phyloP scores from a whole-genome alignment of 768 basidiomycete species.

The Amylocystis lapponica region DNA sequence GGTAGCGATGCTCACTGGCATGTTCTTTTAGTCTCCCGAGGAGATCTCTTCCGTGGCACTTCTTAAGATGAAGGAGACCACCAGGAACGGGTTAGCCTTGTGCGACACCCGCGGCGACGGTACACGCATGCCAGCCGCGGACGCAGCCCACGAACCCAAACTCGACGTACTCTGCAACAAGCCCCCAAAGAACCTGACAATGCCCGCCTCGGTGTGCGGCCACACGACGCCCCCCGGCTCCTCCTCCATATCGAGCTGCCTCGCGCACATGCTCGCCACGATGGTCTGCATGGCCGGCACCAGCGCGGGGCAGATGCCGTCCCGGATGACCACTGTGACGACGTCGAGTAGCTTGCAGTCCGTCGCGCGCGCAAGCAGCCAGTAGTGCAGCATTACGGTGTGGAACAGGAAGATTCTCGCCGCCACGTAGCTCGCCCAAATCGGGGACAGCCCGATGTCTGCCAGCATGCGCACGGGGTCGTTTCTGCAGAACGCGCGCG shows the following conservation, averaged over 20 bases:
- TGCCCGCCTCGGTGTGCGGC: constrained; percentile 4
- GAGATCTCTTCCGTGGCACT: constrained; percentile 98
- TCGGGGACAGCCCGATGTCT: constrained; percentile 7
- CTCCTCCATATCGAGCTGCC: constrained; percentile 6
- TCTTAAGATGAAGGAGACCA: constrained; percentile 96
- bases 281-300: not conserved
- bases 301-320: constrained; percentile 11
- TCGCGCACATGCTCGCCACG: constrained; percentile 3
- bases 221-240: constrained; percentile 5
- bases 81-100: constrained; percentile 98
- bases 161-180: constrained; percentile 13
- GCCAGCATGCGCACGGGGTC: constrained; percentile 8
- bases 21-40: constrained; percentile 68
- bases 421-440: constrained; percentile 15
- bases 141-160: constrained; percentile 18
- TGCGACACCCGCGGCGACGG: constrained; percentile 97
- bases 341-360: constrained; percentile 18
- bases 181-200: constrained; percentile 19
- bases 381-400: constrained; percentile 8
- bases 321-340: constrained; percentile 15
- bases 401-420: constrained; percentile 11
- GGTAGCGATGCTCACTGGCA: too few relatives aligned
- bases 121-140: constrained; percentile 44
- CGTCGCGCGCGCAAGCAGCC: constrained; percentile 6
- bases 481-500: constrained; percentile 9